Evolutionary conservation across 163 green algal genomes (phyloP), one percentile per base, ranked within the genome.

Genomic region (Scenedesmus sp.): DNA sequence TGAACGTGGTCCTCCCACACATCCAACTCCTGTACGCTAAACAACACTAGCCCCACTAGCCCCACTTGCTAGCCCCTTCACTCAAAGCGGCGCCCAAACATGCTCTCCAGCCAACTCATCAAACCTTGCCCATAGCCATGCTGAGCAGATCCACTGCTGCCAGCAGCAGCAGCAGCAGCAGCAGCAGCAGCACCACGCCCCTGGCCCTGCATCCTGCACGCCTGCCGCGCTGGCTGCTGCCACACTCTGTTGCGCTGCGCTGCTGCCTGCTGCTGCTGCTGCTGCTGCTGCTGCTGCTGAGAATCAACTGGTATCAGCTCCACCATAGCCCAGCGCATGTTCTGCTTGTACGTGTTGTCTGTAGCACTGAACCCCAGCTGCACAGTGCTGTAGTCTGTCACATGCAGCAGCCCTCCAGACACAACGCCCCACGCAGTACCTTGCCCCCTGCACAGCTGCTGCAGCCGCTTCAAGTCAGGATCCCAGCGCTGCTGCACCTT

Each of bases 301-400:
- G 76, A 26, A 10, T 57, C 76, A 59, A 89, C 15, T 6, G 66
- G 85, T 10, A 20, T 66, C 4, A 90, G 66, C 16, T 90, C 66
- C 34, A 67, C 86, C 62, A 67, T 74, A 54, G 86, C 86, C 86
- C 86, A 90, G 26, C 46, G 66, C 66, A 90, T 54, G 10, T 84
- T 56, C 6, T 56, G 6, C 86, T 90, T 90, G 52, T 67, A 70
- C 56, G 66, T 59, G 46, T 55, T 84, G 2, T 90, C 66, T 23
- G 13, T 64, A 16, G 52, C 46, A 12, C 54, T 84, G 34, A 70
- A 84, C 18, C 66, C 3, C 34, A 90, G 46, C 15, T 83, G 9
- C 6, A 90, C 86, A 16, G 66, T 82, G 66, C 86, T 90, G 86
- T 73, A 90, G 4, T 82, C 46, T 10, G 2, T n/a, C 5, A 90